Conservation (phyloP, 2,329 filamentous ascomycete genomes). For the Epichloe sibirici region DNA sequence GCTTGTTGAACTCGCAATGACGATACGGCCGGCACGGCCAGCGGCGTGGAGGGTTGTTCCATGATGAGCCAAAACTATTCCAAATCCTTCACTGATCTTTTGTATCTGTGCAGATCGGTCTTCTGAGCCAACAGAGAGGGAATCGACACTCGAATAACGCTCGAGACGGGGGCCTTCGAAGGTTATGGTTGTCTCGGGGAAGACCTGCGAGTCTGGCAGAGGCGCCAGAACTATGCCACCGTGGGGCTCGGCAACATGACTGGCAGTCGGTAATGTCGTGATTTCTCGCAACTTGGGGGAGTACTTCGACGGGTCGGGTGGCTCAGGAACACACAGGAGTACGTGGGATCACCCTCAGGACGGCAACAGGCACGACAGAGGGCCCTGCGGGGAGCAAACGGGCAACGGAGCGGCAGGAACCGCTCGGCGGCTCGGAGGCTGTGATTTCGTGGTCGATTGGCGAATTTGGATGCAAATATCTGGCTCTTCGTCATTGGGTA, state of each 20-base stretch:
- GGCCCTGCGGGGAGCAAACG: conserved; percentile 6
- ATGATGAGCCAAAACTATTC: conserved; percentile 18
- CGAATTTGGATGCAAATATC: background rate
- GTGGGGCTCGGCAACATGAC: conserved; percentile 35
- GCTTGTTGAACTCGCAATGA: conserved; percentile 38
- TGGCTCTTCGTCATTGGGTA: background rate
- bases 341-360: background rate
- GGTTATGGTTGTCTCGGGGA: conserved; percentile 2
- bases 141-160: background rate
- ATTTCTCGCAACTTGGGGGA: conserved; percentile 13
- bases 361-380: background rate
- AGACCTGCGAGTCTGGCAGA: conserved; percentile 29
- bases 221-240: conserved; percentile 35
- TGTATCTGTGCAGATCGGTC: background rate
- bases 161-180: background rate
- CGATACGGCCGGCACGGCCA: conserved; percentile 42
- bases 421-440: conserved; percentile 2
- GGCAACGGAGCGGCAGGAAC: conserved; percentile 7
- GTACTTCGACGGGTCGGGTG: background rate
- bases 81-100: background rate
- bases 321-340: conserved; percentile 1
- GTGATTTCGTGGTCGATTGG: conserved; percentile 1
- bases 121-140: background rate
- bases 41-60: conserved; percentile 25
- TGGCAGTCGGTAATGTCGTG: conserved; percentile 18